Percentiles rank a stretch among this genome's conserved stretches.
These are phyloP conservation scores for Calonectria pseudoreteaudii DNA, from an alignment of 2,329 filamentous ascomycete species.

Conservation along the genomic window DNA sequence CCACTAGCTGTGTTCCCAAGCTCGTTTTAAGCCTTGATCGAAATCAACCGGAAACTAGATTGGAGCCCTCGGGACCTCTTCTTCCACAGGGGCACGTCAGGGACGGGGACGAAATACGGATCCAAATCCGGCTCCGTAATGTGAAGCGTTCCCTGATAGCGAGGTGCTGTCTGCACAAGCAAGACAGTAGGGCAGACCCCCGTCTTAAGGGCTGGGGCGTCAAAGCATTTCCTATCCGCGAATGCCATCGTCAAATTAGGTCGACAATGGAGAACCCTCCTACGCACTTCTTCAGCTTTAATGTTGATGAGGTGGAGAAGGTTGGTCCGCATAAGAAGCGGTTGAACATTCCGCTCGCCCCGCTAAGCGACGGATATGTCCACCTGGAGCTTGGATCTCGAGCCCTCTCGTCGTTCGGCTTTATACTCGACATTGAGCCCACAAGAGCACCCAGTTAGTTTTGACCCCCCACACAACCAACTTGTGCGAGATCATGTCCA, in stretches of 20 bases:
- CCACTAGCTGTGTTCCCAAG: neutral
- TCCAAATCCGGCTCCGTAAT: neutral
- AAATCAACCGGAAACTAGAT: neutral
- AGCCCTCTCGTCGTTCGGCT: slow-evolving; percentile 24
- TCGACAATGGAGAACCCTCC: neutral
- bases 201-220: neutral
- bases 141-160: neutral
- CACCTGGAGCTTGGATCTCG: slow-evolving; percentile 28
- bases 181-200: neutral
- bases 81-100: too few species aligned
- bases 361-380: slow-evolving; percentile 20
- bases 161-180: neutral
- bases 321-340: slow-evolving; percentile 22
- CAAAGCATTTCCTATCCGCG: slow-evolving; percentile 14
- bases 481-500: too few species aligned
- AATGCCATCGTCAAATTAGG: slow-evolving; percentile 5
- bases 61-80: neutral
- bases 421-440: neutral
- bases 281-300: slow-evolving; percentile 17
- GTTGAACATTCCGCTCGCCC: slow-evolving; percentile 28
- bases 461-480: neutral
- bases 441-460: neutral
- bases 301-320: slow-evolving; percentile 34
- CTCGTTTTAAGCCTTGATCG: neutral
- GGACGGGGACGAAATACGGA: neutral